phyloP scores from a whole-genome alignment of 2,329 filamentous ascomycete species.

The Emmonsia crescens region DNA sequence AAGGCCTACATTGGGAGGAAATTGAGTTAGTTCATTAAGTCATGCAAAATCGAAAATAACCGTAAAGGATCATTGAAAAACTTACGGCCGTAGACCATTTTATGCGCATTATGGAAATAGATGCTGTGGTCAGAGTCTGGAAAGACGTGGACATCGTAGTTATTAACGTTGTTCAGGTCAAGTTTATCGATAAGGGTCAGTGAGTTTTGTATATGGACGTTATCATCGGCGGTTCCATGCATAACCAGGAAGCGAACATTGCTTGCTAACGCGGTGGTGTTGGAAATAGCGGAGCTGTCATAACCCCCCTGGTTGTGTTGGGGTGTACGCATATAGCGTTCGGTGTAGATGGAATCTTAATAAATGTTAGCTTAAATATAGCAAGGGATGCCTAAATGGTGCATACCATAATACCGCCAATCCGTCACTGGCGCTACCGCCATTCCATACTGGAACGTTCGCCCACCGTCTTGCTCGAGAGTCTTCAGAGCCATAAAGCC shows the following conservation, averaged over 20 bases:
- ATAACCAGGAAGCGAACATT: conserved; percentile 88
- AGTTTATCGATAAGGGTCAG: conserved; percentile 77
- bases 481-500: conserved; percentile 94
- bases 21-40: neutral
- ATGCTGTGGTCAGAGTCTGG: conserved; percentile 94
- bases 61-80: conserved; percentile 17
- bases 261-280: conserved; percentile 59
- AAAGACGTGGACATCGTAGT: conserved; percentile 95
- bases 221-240: conserved; percentile 95
- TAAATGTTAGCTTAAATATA: conserved; percentile 14
- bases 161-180: conserved; percentile 69
- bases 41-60: neutral
- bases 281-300: conserved; percentile 58
- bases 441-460: conserved; percentile 94
- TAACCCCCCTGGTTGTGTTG: conserved; percentile 73
- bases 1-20: conserved; percentile 21
- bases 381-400: neutral
- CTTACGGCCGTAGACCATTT: conserved; percentile 87
- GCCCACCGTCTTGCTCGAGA: conserved; percentile 77
- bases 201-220: conserved; percentile 94
- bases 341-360: conserved; percentile 75
- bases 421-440: conserved; percentile 97
- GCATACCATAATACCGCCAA: conserved; percentile 73
- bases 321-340: conserved; percentile 94
- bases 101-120: conserved; percentile 85